Base-by-base conservation (phyloP, 1,284 basidiomycete genomes). In the Kwoniella shivajii region DNA sequence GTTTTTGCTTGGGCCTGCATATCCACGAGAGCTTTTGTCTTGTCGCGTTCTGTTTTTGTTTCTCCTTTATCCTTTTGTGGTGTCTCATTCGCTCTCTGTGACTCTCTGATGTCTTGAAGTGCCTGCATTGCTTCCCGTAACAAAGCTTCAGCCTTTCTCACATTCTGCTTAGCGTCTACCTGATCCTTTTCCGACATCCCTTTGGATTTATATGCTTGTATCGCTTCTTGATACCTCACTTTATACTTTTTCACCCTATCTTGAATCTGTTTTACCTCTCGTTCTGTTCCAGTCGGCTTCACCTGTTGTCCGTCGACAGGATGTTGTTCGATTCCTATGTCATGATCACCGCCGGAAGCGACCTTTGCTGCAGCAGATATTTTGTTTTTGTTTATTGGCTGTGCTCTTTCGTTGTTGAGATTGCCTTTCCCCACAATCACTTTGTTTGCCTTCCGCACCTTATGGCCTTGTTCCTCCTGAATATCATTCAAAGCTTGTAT, bases 181-280 rank as follows among this genome's bases (percentile, higher is more conserved):
- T 14, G 49, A 0, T 46, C 33, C 18, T 39, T 37, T n/a, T 36
- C 47, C 10, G 26, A 33, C 22, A 50, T 10, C 14, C 39, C 50
- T 11, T 26, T 27, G 4, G 43, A 9, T 24, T 54, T 59, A 36
- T 41, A 50, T 18, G 41, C 31, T 29, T 38, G 27, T 31, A 50
- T 37, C 29, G 52, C 57, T 7, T 50, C 18, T 1, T 27, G n/a
- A 26, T 54, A 34, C 20, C 14, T 37, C 6, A 16, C 27, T 33
- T 50, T 54, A 42, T 54, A 50, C 26, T 39, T 54, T n/a, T 48
- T 53, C 14, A 48, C 27, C 18, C n/a, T 26, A 1, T 20, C 20
- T 24, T 14, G 29, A 36, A 18, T 22, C 10, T 13, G 10, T 44
- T 24, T 44, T 33, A 11, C 6, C 31, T 46, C 3, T n/a, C n/a